Base-by-base conservation (phyloP, 768 basidiomycete genomes). In the Saitozyma podzolica region DNA sequence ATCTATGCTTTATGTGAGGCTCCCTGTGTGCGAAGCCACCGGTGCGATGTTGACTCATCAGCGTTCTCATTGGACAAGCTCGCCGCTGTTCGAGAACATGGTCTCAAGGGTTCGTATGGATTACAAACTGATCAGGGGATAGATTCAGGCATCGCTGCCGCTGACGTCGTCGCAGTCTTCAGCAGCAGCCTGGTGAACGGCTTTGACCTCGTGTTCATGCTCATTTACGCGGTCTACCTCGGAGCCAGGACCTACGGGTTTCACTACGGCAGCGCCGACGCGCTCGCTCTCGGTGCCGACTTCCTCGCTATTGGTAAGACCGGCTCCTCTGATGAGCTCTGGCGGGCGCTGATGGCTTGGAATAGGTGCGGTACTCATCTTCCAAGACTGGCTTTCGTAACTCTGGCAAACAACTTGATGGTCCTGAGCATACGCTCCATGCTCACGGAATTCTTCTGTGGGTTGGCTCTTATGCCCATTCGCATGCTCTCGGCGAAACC, bases 81-180 rank as follows among this genome's bases (percentile, higher is more conserved):
- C 9, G 94, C 94, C 19, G 89, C 92, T 4, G 92, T 95, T 88
- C 91, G 96, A 76, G 93, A 97, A 76, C 92, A 92, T 74, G 94
- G 93, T 5, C 87, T 97, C 53, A 87, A 85, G 85, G 91, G 93
- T 89, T 50, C 47, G 75, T 48, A 39, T 9, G 9, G 19, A 13
- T 13, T 10, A 7, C 29, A 45, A 8, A 42, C 19, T n/a, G 19
- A 16, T 50, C 37, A 3, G 47, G 9, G 20, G 20, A 29, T 5
- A 29, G 29, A 29, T 29, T 5, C 5, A 5, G 29, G 29, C 5
- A 2, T 29, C 29, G 29, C 29, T 29, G 29, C 49, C 13, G 51
- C n/a, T 47, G 63, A 9, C 70, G 89, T 89, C 9, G 19, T 11
- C 40, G 9, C 55, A 73, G 75, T 76, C 7, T 76, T 76, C 63